Conservation (phyloP, 2,329 filamentous ascomycete genomes). For the Colletotrichum tropicale region DNA sequence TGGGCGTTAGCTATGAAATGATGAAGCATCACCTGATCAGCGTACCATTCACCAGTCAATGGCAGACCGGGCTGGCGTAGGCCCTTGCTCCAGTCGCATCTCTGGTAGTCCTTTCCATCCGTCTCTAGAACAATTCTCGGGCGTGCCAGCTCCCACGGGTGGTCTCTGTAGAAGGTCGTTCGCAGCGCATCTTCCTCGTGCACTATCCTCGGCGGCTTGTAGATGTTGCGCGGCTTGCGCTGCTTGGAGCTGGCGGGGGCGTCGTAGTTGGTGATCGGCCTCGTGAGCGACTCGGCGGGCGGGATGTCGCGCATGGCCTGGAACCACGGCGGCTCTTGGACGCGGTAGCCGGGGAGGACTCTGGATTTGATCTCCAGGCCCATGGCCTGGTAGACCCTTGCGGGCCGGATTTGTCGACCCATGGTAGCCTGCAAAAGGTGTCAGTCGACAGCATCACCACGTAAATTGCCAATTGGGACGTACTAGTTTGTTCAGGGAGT, state of each 20-base stretch:
- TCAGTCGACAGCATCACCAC: background rate
- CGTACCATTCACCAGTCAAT: conserved; percentile 84
- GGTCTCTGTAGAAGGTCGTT: conserved; percentile 84
- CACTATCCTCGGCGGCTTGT: conserved; percentile 76
- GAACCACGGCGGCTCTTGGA: conserved; percentile 52
- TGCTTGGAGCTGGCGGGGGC: conserved; percentile 45
- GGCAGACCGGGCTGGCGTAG: conserved; percentile 76
- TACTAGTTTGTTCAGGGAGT: background rate
- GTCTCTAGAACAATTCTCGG: conserved; percentile 85
- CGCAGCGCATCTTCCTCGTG: conserved; percentile 88
- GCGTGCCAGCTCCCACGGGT: conserved; percentile 95
- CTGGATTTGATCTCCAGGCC: conserved; percentile 46
- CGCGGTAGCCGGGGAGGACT: conserved; percentile 36
- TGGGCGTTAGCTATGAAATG: conserved; percentile 19
- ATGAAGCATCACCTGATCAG: background rate
- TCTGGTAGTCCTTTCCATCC: conserved; percentile 80
- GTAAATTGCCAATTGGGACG: background rate
- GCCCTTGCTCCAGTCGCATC: conserved; percentile 78
- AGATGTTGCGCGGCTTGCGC: conserved; percentile 75
- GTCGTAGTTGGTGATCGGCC: conserved; percentile 56
- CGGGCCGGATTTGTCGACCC: conserved; percentile 50
- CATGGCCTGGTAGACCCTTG: conserved; percentile 52
- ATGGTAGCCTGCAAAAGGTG: conserved; percentile 28
- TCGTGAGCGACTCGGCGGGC: conserved; percentile 62
- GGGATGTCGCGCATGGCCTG: conserved; percentile 56